A percentile compares a stretch with the other conserved stretches of the same genome.
These are phyloP conservation scores for Carex arenaria DNA, from an alignment of 202 grass and related monocot genomes.

Conservation along the genomic window DNA sequence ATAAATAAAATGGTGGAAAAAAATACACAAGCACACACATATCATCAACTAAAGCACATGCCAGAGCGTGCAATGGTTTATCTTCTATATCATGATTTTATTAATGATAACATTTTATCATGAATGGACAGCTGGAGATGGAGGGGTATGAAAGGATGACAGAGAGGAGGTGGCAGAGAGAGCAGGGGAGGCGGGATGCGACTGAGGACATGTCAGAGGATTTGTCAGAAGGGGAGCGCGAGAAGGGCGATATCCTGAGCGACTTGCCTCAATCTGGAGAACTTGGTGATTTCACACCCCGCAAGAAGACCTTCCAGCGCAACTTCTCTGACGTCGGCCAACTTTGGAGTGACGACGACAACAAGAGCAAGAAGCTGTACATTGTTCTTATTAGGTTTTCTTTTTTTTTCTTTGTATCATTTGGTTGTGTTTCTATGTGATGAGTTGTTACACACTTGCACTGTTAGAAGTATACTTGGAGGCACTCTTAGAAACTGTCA, in stretches of 20 bases:
- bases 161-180: slow-evolving; percentile 57
- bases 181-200: slow-evolving; percentile 62
- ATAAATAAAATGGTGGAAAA: neutral
- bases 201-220: slow-evolving; percentile 82
- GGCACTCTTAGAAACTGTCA: neutral
- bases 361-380: slow-evolving; percentile 82
- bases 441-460: neutral
- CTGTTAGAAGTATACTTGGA: neutral
- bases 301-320: slow-evolving; percentile 65
- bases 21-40: neutral
- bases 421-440: neutral
- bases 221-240: slow-evolving; percentile 68
- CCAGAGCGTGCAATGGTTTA: neutral
- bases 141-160: slow-evolving; percentile 70
- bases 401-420: neutral
- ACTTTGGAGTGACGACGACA: slow-evolving; percentile 83
- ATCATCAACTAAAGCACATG: neutral
- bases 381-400: slow-evolving; percentile 74
- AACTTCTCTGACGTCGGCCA: slow-evolving; percentile 58
- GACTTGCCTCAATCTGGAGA: slow-evolving; percentile 33
- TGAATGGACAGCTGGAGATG: slow-evolving; percentile 51
- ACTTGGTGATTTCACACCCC: slow-evolving; percentile 16
- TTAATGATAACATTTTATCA: neutral
- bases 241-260: slow-evolving; percentile 59
- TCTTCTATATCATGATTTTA: neutral